Base-by-base conservation (phyloP, 352 stramenopile genomes). In the Halophytophthora polymorphica region DNA sequence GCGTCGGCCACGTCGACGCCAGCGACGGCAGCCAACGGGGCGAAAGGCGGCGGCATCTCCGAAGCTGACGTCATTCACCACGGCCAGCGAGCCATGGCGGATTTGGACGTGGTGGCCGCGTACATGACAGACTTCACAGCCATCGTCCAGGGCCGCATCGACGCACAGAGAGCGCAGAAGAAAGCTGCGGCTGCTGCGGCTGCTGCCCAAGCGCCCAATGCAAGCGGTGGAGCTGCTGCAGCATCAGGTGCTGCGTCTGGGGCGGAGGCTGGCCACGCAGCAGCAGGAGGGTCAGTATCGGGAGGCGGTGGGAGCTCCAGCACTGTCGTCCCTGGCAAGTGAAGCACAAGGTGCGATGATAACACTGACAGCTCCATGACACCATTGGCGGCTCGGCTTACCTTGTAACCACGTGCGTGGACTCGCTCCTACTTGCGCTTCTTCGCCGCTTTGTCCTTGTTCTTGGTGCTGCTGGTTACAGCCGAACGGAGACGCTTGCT, bases 41-140 rank as follows among this genome's bases (percentile, higher is more conserved):
- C 64, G 38, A 57, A 40, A 1, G 60, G 59, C 10, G 77, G 56
- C 19, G 88, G 64, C 31, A 82, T 88, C 38, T 87, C 75, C 1
- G 84, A 97, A 19, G 63, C 72, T 1, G 87, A 97, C 23, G 74
- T 97, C 17, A 76, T 95, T 35, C 75, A 89, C 41, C 87, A 96
- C 38, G 87, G 86, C 7, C 66, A 83, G 31, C 84, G 88, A n/a
- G 83, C 92, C 37, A 88, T 95, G 64, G 63, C 78, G 6, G 80
- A 97, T 45, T 71, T 98, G 10, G 91, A 98, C 43, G 85, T 97
- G 12, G 93, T 98, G 19, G 90, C 86, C 1, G 82, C 88, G 11
- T 98, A 98, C 62, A 96, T 98, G 84, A 73, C 83, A 19, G 92
- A 98, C 63, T 98, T 97, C 49, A 89, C 78, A 0, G 78, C 75